Base-by-base conservation (phyloP, 2,329 filamentous ascomycete genomes). In the Alternaria postmessia region DNA sequence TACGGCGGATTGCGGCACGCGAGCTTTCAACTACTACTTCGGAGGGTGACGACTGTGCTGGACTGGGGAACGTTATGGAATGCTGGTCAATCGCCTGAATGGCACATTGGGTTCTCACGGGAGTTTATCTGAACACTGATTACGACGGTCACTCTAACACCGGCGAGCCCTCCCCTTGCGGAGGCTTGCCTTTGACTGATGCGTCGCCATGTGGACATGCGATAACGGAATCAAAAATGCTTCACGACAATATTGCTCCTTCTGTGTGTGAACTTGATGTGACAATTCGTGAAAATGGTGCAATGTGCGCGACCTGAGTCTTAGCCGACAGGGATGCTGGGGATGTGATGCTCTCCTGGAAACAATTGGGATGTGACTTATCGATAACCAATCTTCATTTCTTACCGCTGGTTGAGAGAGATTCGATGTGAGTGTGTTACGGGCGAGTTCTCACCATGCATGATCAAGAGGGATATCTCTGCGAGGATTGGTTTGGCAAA, bases 101-200 rank as follows among this genome's bases (percentile, higher is more conserved):
- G 52, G 58, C 65, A 61, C 62, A 59, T 75, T 76, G 75, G 73
- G 75, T 74, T 60, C 70, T 52, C 60, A 65, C 53, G 72, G 66
- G 71, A 68, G 69, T 75, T 71, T 78, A 71, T 65, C 76, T 78
- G 71, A 74, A 72, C 61, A 51, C 54, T 36, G 60, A 49, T 54
- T 61, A 63, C 65, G 68, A 71, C 70, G 67, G 66, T 67, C 66
- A 63, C 68, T 75, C 77, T 79, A 79, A 79, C 65, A 78, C 77
- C 77, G 77, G 70, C 71, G 66, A 54, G 68, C 65, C 63, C 54
- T 57, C 57, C 62, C 39, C 52, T 65, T 60, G 44, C 51, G 68
- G 62, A 61, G 63, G 68, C 69, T 66, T 68, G 70, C 68, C 76
- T 79, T 79, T 79, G 76, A 70, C 68, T 68, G 66, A 67, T 53